phyloP scores from a whole-genome alignment of 2,329 filamentous ascomycete species.

The Exserohilum rostratum region DNA sequence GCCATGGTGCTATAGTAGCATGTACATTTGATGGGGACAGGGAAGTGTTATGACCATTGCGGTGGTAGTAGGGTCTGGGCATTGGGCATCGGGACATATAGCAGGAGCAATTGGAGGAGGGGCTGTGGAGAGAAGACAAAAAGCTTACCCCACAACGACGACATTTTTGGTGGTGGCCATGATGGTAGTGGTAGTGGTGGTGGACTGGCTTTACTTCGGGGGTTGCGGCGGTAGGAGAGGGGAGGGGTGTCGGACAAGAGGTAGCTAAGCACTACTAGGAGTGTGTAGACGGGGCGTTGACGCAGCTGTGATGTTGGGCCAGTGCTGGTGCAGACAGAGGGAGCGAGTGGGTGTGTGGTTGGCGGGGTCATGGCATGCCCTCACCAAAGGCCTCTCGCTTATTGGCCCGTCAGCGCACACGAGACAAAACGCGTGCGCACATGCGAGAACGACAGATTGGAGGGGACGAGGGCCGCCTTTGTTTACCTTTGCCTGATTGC shows the following conservation, averaged over 20 bases:
- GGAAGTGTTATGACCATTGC: too few species aligned
- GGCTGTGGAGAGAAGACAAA: neutral
- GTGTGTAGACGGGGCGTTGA: too few species aligned
- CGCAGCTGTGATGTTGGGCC: constrained; percentile 10
- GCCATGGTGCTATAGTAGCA: neutral
- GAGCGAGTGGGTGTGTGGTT: neutral
- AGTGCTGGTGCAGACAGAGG: too few species aligned
- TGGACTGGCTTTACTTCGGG: too few species aligned
- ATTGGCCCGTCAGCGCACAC: constrained; percentile 25
- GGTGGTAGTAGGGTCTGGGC: too few species aligned
- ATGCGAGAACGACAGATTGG: constrained; percentile 9
- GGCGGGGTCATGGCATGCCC: constrained; percentile 24
- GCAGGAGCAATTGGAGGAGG: neutral
- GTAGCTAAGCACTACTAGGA: too few species aligned
- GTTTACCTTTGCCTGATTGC: constrained; percentile 25
- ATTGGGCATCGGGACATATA: neutral
- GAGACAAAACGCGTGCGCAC: constrained; percentile 32
- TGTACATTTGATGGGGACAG: too few species aligned
- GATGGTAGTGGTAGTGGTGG: constrained; percentile 15
- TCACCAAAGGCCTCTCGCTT: constrained; percentile 17
- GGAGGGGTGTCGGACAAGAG: constrained; percentile 10
- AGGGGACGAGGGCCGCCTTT: too few species aligned
- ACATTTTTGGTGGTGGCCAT: constrained; percentile 41
- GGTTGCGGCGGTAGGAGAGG: too few species aligned
- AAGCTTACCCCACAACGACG: constrained; percentile 58